Percentiles rank a stretch among this genome's conserved stretches.
Evolutionary conservation across 1,284 basidiomycete genomes (phyloP).

Genomic region (Cutaneotrichosporon cavernicola): DNA sequence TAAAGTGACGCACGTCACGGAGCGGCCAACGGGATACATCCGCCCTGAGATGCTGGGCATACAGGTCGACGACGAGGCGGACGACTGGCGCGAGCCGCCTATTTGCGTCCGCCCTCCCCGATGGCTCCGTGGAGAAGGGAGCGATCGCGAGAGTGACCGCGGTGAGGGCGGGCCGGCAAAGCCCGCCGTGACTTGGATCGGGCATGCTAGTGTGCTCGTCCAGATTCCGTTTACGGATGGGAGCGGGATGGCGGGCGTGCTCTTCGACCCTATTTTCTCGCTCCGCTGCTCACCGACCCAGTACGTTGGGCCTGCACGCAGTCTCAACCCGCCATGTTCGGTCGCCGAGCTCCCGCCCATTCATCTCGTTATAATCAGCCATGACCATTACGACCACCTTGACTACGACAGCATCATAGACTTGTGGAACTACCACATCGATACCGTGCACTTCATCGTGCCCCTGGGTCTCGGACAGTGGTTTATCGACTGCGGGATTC

Average conservation of each 20-base stretch:
- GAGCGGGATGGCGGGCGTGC: slow-evolving; percentile 33
- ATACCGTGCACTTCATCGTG: slow-evolving; percentile 51
- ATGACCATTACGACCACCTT: slow-evolving; percentile 54
- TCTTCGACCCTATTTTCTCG: slow-evolving; percentile 54
- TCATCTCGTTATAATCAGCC: slow-evolving; percentile 48
- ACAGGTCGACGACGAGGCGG: slow-evolving; percentile 39
- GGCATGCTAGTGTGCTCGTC: slow-evolving; percentile 48
- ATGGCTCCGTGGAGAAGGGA: slow-evolving; percentile 26
- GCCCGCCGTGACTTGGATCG: slow-evolving; percentile 48
- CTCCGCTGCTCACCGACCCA: slow-evolving; percentile 51
- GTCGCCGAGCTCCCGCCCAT: slow-evolving; percentile 49
- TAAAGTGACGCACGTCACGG: slow-evolving; percentile 8
- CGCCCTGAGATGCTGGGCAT: slow-evolving; percentile 37
- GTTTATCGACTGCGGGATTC: slow-evolving; percentile 46
- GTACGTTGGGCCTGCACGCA: slow-evolving; percentile 48
- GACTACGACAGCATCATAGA: slow-evolving; percentile 52
- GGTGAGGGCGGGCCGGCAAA: neutral
- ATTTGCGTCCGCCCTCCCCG: slow-evolving; percentile 40
- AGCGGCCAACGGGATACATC: slow-evolving; percentile 29
- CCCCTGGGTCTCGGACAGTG: slow-evolving; percentile 44
- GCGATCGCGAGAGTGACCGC: too few species aligned
- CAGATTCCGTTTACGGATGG: slow-evolving; percentile 34
- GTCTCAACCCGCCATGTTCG: slow-evolving; percentile 46
- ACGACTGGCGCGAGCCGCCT: slow-evolving; percentile 50
- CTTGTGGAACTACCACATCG: slow-evolving; percentile 44